phyloP scores from a whole-genome alignment of 2,329 filamentous ascomycete species.

The Monosporascus sp. region DNA sequence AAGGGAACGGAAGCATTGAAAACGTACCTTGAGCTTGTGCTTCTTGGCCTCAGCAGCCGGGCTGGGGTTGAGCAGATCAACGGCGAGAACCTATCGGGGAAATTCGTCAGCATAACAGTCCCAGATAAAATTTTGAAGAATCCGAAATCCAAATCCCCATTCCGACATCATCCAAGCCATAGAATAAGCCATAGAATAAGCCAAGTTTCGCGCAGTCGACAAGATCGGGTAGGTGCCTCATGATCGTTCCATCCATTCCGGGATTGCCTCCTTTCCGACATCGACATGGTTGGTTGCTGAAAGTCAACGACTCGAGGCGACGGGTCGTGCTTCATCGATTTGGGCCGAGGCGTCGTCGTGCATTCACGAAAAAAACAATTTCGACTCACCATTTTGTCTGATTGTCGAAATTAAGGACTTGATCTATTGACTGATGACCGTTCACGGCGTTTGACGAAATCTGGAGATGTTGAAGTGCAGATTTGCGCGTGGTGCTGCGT shows the following conservation, averaged over 20 bases:
- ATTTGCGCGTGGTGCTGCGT: conserved; percentile 43
- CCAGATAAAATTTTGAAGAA: conserved; percentile 7
- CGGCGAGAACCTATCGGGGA: conserved; percentile 84
- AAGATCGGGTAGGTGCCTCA: neutral
- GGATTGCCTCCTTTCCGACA: neutral
- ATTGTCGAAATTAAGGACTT: conserved; percentile 38
- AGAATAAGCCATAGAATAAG: neutral
- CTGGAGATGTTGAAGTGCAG: conserved; percentile 41
- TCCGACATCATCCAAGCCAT: neutral
- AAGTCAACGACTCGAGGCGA: neutral
- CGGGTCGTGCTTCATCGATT: conserved; percentile 8
- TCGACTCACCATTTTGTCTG: conserved; percentile 66
- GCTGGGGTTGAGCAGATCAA: conserved; percentile 99
- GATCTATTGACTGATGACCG: conserved; percentile 40
- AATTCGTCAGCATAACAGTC: conserved; percentile 41
- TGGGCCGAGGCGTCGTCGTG: neutral
- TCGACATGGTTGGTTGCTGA: neutral
- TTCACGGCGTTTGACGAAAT: conserved; percentile 46
- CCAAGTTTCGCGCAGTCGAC: neutral
- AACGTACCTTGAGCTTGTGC: conserved; percentile 99
- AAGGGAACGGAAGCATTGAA: neutral
- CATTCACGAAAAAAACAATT: conserved; percentile 7
- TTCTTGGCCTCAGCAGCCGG: conserved; percentile 97
- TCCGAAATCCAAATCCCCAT: neutral
- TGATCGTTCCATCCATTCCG: neutral